These are phyloP conservation scores for Hordeum pubiflorum DNA, from an alignment of 202 grass and related monocot species.

Conservation along the genomic window DNA sequence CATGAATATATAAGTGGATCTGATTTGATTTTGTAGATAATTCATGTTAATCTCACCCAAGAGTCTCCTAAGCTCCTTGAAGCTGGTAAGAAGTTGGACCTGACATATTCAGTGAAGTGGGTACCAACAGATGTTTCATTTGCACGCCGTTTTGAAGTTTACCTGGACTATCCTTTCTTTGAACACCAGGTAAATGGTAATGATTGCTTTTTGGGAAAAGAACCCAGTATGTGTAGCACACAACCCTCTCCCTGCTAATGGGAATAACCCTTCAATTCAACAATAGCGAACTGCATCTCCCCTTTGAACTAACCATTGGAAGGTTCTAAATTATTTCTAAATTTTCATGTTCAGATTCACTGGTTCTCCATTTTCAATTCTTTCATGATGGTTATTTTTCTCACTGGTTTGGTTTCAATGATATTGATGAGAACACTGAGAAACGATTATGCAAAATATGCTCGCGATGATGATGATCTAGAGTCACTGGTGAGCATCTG, in stretches of 20 bases:
- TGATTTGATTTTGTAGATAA: slow-evolving; percentile 59
- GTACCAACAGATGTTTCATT: slow-evolving; percentile 70
- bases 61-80: slow-evolving; percentile 82
- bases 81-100: slow-evolving; percentile 60
- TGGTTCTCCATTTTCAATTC: slow-evolving; percentile 99
- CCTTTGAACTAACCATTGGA: slow-evolving; percentile 12
- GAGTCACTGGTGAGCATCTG: slow-evolving; percentile 70
- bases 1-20: neutral
- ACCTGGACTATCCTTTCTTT: slow-evolving; percentile 98
- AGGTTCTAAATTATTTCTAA: slow-evolving; percentile 5
- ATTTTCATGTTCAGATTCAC: slow-evolving; percentile 66
- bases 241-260: neutral
- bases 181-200: slow-evolving; percentile 80
- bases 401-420: slow-evolving; percentile 93
- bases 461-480: slow-evolving; percentile 94
- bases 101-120: slow-evolving; percentile 98
- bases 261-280: neutral
- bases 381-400: slow-evolving; percentile 99
- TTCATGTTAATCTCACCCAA: slow-evolving; percentile 99
- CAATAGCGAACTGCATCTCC: neutral
- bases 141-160: slow-evolving; percentile 88
- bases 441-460: slow-evolving; percentile 99
- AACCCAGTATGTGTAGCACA: neutral
- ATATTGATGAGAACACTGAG: slow-evolving; percentile 96
- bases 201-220: neutral